Base-by-base conservation (phyloP, 495 filamentous ascomycete genomes). In the Beverwykella pulmonaria region DNA sequence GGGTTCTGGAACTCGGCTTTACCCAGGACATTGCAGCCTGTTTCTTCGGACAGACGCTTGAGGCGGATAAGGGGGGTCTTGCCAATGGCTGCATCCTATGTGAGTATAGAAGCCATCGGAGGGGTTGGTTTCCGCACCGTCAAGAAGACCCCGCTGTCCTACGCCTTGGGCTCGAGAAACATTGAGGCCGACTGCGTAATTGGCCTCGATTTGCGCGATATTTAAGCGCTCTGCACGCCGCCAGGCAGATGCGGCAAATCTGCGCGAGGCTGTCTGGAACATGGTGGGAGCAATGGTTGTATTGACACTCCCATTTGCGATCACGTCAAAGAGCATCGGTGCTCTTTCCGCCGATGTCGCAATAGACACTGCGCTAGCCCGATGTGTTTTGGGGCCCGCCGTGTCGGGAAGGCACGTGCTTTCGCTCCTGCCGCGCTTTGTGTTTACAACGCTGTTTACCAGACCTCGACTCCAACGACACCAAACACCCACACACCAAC, bases 1-100 rank as follows among this genome's bases (percentile, higher is more conserved):
- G 94, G 94, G 82, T 98, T 98, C 82, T 95, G 94, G 80, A 98
- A 98, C 73, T 98, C 94, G 62, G 94, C 94, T 77, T 98, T 98
- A 67, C 95, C 94, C 34, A 97, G 87, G 53, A 98, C 82, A 67
- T 96, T 89, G 82, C 95, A 98, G 52, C 93, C 93, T 19, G 94
- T 98, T 71, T 96, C 84, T 64, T 91, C 87, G 20, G 94, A 97
- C 61, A 98, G 85, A 17, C 79, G 83, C 77, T 96, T 93, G 44
- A 98, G 83, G 2, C 89, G 87, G 77, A 98, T 96, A 30, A 98
- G 82, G 0, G 94, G 95, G 0, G 94, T 98, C 78, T 97, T 98
- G 66, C 95, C 94, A 80, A 98, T 97, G 59, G 92, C 92, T 96
- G 2, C 17, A 32, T 25, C 4, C 14, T 12, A 15, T 7, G 49